These are phyloP conservation scores for Cephalotrichum gorgonifer DNA, from an alignment of 2,329 filamentous ascomycete species.

Conservation along the genomic window DNA sequence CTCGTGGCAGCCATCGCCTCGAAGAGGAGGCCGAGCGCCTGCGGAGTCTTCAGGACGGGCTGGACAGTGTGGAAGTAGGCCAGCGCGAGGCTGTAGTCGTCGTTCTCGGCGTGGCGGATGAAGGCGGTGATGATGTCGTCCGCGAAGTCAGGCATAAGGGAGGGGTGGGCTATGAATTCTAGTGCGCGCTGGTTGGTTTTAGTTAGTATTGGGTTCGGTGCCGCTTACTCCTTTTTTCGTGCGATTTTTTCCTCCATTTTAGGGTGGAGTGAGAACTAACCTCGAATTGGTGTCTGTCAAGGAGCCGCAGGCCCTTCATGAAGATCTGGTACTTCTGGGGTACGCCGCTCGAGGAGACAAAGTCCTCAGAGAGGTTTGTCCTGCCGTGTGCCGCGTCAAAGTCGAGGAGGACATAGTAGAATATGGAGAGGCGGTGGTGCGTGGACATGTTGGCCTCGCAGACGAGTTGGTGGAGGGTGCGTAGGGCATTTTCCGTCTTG, in stretches of 20 bases:
- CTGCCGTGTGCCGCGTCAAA: constrained; percentile 45
- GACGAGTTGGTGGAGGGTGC: constrained; percentile 60
- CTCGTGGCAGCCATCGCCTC: constrained; percentile 56
- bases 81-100: constrained; percentile 58
- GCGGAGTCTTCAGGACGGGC: constrained; percentile 56
- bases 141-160: constrained; percentile 68
- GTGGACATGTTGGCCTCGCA: constrained; percentile 51
- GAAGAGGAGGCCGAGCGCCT: constrained; percentile 57
- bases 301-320: constrained; percentile 71
- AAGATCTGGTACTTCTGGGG: constrained; percentile 70
- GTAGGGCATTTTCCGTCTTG: constrained; percentile 55
- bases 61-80: constrained; percentile 71
- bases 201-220: too few relatives aligned
- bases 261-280: constrained; percentile 30
- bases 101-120: constrained; percentile 48
- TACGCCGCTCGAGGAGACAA: constrained; percentile 53
- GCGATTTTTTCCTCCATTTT: too few relatives aligned
- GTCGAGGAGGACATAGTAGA: constrained; percentile 78
- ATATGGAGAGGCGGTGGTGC: constrained; percentile 71
- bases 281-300: constrained; percentile 62
- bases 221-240: too few relatives aligned
- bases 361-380: constrained; percentile 39
- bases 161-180: constrained; percentile 69
- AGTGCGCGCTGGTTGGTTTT: constrained; percentile 44
- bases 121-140: constrained; percentile 70